phyloP scores from a whole-genome alignment of 2,329 filamentous ascomycete species.

The Cladosporium velox region DNA sequence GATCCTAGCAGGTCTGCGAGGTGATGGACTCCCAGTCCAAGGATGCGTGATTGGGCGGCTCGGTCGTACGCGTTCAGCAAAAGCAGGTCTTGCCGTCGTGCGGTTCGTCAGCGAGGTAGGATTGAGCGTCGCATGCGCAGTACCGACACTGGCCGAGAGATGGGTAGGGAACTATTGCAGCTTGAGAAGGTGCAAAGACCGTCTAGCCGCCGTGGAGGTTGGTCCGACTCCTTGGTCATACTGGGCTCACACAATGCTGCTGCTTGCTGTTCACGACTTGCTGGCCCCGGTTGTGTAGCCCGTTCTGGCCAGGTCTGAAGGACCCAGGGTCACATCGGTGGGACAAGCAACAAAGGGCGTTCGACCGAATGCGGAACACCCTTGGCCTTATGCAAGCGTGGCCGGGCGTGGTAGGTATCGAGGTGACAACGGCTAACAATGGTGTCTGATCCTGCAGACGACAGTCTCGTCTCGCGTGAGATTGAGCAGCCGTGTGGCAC shows the following conservation, averaged over 20 bases:
- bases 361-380: constrained; percentile 10
- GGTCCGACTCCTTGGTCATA: neutral
- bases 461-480: constrained; percentile 11
- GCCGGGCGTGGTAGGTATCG: constrained; percentile 9
- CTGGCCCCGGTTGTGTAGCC: constrained; percentile 1
- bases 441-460: constrained; percentile 10
- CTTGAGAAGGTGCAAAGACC: constrained; percentile 10
- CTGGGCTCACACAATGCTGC: neutral
- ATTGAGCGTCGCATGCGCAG: constrained; percentile 9
- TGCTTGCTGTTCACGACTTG: neutral
- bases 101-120: constrained; percentile 20
- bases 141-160: neutral
- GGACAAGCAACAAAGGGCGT: constrained; percentile 12
- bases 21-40: neutral
- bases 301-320: constrained; percentile 8
- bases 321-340: constrained; percentile 9
- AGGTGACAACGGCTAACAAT: constrained; percentile 1
- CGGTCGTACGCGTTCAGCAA: constrained; percentile 9
- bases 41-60: constrained; percentile 8
- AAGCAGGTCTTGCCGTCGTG: constrained; percentile 20
- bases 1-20: constrained; percentile 11
- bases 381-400: constrained; percentile 14
- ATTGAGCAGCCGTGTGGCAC: constrained; percentile 12
- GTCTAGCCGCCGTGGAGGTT: neutral
- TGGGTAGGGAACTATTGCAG: constrained; percentile 5